phyloP scores from a whole-genome alignment of 805 yeast species.

The Lipomyces starkeyi region DNA sequence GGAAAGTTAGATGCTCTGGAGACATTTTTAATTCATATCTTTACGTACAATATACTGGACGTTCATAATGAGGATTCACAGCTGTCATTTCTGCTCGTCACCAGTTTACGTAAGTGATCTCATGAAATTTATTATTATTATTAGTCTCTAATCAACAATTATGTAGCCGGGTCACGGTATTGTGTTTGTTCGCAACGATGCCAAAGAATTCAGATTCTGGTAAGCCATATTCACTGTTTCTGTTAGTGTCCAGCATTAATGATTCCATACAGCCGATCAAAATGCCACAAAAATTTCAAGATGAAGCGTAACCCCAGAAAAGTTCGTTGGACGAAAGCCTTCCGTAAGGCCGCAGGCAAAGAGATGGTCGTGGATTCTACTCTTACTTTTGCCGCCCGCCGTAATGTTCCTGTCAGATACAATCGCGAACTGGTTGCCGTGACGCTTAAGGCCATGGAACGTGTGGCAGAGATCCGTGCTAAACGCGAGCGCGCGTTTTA shows the following conservation, averaged over 20 bases:
- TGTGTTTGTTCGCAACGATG: conserved; percentile 97
- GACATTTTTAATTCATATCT: not conserved
- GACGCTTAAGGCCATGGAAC: conserved; percentile 91
- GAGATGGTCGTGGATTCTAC: conserved; percentile 98
- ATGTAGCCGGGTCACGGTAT: conserved; percentile 62
- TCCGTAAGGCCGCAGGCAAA: conserved; percentile 98
- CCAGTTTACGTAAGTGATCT: conserved; percentile 70
- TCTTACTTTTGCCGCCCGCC: conserved; percentile 92
- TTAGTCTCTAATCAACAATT: conserved; percentile 9
- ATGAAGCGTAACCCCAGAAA: conserved; percentile 99
- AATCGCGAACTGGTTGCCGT: conserved; percentile 95
- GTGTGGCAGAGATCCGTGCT: conserved; percentile 94
- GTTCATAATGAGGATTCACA: conserved; percentile 73
- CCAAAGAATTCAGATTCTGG: conserved; percentile 96
- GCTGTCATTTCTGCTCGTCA: conserved; percentile 96
- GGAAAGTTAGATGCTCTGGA: not conserved
- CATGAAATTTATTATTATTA: not conserved
- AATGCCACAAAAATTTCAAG: conserved; percentile 96
- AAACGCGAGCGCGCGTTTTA: conserved; percentile 98
- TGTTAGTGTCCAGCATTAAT: conserved; percentile 9
- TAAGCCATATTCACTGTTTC: conserved; percentile 12
- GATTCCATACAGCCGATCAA: conserved; percentile 63
- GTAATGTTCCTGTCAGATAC: conserved; percentile 97
- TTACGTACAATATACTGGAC: not conserved
- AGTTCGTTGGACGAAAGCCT: conserved; percentile 91